Conservation (phyloP, 2,329 filamentous ascomycete genomes). For the Diaporthe ampelina region DNA sequence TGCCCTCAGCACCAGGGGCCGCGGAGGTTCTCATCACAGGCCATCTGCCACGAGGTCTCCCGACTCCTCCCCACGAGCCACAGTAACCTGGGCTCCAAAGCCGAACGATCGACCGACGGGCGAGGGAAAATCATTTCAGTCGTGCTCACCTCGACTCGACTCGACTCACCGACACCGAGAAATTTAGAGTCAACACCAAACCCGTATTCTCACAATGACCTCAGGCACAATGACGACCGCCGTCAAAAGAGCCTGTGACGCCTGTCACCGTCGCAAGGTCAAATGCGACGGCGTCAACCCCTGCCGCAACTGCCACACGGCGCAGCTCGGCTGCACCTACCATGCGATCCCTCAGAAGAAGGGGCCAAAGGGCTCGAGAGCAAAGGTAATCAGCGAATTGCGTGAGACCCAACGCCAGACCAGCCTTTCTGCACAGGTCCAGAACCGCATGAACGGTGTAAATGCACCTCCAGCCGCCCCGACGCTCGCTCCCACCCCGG, state of each 20-base stretch:
- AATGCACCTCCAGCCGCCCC: constrained; percentile 62
- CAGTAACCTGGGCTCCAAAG: constrained; percentile 27
- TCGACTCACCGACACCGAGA: constrained; percentile 5
- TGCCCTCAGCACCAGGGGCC: constrained; percentile 17
- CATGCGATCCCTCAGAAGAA: constrained; percentile 83
- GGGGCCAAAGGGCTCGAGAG: constrained; percentile 80
- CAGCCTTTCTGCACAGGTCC: constrained; percentile 72
- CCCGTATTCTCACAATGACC: not conserved
- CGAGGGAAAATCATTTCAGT: not conserved
- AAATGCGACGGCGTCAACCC: constrained; percentile 80
- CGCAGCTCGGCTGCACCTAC: constrained; percentile 79
- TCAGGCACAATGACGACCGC: constrained; percentile 60
- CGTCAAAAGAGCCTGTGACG: constrained; percentile 77
- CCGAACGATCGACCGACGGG: not conserved
- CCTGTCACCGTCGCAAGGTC: constrained; percentile 81
- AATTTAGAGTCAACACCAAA: constrained; percentile 23
- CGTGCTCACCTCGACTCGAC: not conserved
- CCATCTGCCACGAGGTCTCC: constrained; percentile 34
- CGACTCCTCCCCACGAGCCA: constrained; percentile 21
- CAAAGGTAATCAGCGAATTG: constrained; percentile 82
- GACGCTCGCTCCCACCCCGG: constrained; percentile 67
- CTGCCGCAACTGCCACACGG: constrained; percentile 78
- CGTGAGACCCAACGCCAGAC: constrained; percentile 78
- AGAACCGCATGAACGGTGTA: constrained; percentile 71
- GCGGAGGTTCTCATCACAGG: constrained; percentile 35